Evolutionary conservation across 495 filamentous ascomycete species (phyloP), one percentile per base, ranked within the genome.

Genomic region (Aspergillus ellipticus): DNA sequence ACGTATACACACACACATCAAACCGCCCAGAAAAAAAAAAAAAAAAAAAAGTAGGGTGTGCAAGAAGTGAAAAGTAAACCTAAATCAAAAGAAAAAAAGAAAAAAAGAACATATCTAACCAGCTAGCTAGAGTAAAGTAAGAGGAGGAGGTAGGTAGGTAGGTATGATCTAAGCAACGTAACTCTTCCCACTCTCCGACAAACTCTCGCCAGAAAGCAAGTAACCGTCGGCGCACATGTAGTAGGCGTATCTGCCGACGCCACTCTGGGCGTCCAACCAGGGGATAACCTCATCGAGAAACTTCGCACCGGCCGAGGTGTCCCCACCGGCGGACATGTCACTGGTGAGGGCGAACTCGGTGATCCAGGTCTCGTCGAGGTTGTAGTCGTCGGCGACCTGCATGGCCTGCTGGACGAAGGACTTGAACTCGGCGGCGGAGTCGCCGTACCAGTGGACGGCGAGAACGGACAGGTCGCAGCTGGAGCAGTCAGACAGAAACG

Each of bases 191-290:
- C 33, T 54, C 0, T 31, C 5, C 35, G 55, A 59, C 53, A 61
- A 31, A 0, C 7, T 26, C 20, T 31, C 50, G 8, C 57, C 62
- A 42, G 22, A 56, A 6, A 77, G 51, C 55, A 78, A 56, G 47
- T 70, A 73, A 20, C 67, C 66, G 35, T 73, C 66, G 20, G 68
- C 65, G 52, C 62, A 85, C 82, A 87, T 86, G 76, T 92, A 96
- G 79, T 91, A 96, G 2, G 88, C 73, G 74, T 95, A 96, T 29
- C 86, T 76, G 66, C 85, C 77, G 46, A 96, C 83, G 45, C 69
- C 82, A 35, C 72, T n/a, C 58, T 86, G 75, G 49, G 56, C 65
- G 64, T 96, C 91, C 56, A 96, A 64, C 75, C 80, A 86, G 13
- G 83, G 72, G 21, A 89, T 59, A 33, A 88, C 80, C 6, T 77